Evolutionary conservation across 176 grass and related monocot species (phyloP), one percentile per base, ranked within the genome.

Genomic region (Cymbopogon citratus): DNA sequence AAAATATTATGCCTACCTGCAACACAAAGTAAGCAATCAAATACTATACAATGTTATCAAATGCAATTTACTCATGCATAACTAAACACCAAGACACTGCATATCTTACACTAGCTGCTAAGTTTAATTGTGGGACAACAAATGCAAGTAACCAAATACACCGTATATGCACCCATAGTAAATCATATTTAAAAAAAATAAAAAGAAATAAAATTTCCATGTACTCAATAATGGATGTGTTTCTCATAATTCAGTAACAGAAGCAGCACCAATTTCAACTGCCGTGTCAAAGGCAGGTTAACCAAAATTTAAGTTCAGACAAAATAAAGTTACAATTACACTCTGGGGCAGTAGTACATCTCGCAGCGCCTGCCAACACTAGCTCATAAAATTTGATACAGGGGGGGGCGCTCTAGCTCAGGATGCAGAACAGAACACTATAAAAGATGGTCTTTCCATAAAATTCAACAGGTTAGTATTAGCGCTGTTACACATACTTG

Each of bases 401-500:
- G 11, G 10, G 10, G 10, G 10, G 12, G 12, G 11, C 13, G 11
- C 64, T 28, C 38, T 62, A 77, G 49, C 52, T 82, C 23, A 52
- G 28, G 57, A 45, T 46, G 72, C 74, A 83, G 8, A 54, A 78
- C 33, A 72, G 19, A 29, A 64, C 31, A 63, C 52, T 16, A 67
- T 74, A 13, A 25, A 61, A 80, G 45, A 2, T 63, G 39, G 39
- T 2, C 10, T 79, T 66, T 3, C 21, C 3, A 69, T 10, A 14
- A 27, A 75, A 33, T 49, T 67, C 46, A 48, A 38, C 19, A 27
- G 10, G 46, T 74, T 49, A 88, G 66, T 16, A 63, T 81, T 18
- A 38, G 33, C 40, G 12, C 61, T 69, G 19, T 61, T 91, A 94
- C 73, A 99, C 92, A 27, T 99, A 99, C 74, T 99, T 99, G 73